A percentile compares a stretch with the other conserved stretches of the same genome.
Conservation (phyloP, 164 flowering plant species). For the Vitis cinerea region DNA sequence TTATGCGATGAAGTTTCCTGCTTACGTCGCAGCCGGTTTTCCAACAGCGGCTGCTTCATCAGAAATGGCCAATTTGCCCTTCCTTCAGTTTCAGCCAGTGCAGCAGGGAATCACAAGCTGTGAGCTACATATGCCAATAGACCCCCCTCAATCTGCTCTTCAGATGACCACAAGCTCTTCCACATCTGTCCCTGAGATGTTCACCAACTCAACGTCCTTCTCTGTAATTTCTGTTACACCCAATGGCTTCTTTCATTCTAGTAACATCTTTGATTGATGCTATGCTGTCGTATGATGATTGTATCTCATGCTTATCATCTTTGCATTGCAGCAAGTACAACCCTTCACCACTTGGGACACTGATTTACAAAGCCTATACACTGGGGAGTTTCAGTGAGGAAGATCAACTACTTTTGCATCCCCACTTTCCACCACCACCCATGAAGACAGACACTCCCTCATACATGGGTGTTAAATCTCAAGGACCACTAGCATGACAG, state of each 20-base stretch:
- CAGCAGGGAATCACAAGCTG: constrained; percentile 9
- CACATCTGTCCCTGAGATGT: constrained; percentile 10
- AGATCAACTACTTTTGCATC: not conserved
- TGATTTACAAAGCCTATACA: constrained; percentile 17
- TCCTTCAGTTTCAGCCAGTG: constrained; percentile 13
- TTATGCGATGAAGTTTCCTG: constrained; percentile 20
- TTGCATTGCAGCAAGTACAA: constrained; percentile 25
- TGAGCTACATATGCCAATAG: constrained; percentile 2
- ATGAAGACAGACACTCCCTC: too few relatives aligned
- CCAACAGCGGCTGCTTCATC: constrained; percentile 14
- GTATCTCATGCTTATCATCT: not conserved
- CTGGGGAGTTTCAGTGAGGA: constrained; percentile 12
- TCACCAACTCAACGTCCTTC: constrained; percentile 14
- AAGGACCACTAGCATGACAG: too few relatives aligned
- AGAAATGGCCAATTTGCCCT: constrained; percentile 11
- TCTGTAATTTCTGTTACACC: constrained; percentile 9
- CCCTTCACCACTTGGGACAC: constrained; percentile 18
- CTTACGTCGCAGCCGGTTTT: constrained; percentile 17
- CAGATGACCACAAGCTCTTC: constrained; percentile 13
- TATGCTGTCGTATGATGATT: not conserved
- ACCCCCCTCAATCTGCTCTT: constrained; percentile 11
- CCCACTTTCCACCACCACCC: not conserved
- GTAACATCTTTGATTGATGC: too few relatives aligned
- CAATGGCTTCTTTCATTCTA: not conserved
- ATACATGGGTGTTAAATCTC: too few relatives aligned